A percentile compares a stretch with the other conserved stretches of the same genome.
Conservation (phyloP, 805 yeast genomes). For the Lachancea meyersii region DNA sequence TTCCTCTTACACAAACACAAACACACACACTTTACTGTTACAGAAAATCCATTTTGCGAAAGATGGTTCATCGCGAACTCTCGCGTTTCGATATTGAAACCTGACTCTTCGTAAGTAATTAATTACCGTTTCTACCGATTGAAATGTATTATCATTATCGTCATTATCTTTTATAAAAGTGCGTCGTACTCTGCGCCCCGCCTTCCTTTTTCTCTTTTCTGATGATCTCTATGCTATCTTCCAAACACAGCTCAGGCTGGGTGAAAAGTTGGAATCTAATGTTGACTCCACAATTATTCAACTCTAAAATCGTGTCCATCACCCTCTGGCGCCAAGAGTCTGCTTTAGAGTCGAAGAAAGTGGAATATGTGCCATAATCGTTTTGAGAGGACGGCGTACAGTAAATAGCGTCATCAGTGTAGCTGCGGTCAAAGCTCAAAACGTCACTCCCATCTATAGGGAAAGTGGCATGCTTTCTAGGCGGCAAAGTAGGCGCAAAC, state of each 20-base stretch:
- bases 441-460: conserved; percentile 5
- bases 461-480: conserved; percentile 18
- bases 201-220: conserved; percentile 1
- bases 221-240: conserved; percentile 18
- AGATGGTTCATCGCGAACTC: conserved; percentile 2
- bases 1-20: neutral
- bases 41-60: neutral
- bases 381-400: conserved; percentile 27
- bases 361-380: conserved; percentile 24
- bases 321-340: conserved; percentile 55
- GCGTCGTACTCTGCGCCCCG: neutral
- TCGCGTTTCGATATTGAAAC: neutral
- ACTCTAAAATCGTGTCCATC: conserved; percentile 31
- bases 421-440: conserved; percentile 18
- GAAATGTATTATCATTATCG: conserved; percentile 3
- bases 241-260: conserved; percentile 24
- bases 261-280: conserved; percentile 27
- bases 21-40: neutral
- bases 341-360: conserved; percentile 41
- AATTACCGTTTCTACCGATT: neutral
- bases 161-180: neutral
- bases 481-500: conserved; percentile 33
- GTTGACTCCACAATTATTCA: conserved; percentile 16
- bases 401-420: conserved; percentile 12
- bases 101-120: neutral